These are phyloP conservation scores for Porphyra umbilicalis DNA, from an alignment of 31 red algal genomes.

Conservation along the genomic window DNA sequence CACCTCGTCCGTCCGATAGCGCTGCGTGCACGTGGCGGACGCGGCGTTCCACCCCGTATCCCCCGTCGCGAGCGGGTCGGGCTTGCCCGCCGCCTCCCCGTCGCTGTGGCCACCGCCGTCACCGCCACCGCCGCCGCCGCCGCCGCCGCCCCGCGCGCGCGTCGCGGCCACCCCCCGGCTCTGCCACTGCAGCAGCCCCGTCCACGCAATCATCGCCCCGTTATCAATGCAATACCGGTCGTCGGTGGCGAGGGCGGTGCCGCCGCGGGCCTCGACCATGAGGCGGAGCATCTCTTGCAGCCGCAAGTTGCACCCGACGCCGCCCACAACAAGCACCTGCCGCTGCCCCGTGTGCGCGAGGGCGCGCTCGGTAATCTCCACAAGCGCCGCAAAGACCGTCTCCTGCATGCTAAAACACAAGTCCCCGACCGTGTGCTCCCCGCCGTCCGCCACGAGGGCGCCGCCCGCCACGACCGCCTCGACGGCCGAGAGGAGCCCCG, in stretches of 20 bases:
- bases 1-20: slow-evolving; percentile 91
- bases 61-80: not conserved
- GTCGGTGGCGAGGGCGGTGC: slow-evolving; percentile 87
- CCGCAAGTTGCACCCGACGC: slow-evolving; percentile 93
- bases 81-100: not conserved
- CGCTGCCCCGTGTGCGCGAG: slow-evolving; percentile 92
- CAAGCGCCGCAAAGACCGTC: slow-evolving; percentile 97
- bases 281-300: slow-evolving; percentile 82
- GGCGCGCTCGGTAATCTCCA: slow-evolving; percentile 95
- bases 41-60: not conserved
- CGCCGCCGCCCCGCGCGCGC: not conserved
- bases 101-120: no score
- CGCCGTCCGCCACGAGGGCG: slow-evolving; percentile 12
- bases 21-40: slow-evolving; percentile 80
- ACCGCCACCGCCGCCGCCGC: not conserved
- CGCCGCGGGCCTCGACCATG: slow-evolving; percentile 77
- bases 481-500: slow-evolving; percentile 84
- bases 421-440: slow-evolving; percentile 57
- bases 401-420: slow-evolving; percentile 96
- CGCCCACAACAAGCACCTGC: slow-evolving; percentile 96
- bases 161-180: not conserved
- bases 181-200: slow-evolving; percentile 49
- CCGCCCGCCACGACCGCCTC: slow-evolving; percentile 41
- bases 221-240: slow-evolving; percentile 99
- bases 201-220: slow-evolving; percentile 98